These are phyloP conservation scores for Entrophospora sp. DNA, from an alignment of 192 early-diverging fungal genomes.

Conservation along the genomic window DNA sequence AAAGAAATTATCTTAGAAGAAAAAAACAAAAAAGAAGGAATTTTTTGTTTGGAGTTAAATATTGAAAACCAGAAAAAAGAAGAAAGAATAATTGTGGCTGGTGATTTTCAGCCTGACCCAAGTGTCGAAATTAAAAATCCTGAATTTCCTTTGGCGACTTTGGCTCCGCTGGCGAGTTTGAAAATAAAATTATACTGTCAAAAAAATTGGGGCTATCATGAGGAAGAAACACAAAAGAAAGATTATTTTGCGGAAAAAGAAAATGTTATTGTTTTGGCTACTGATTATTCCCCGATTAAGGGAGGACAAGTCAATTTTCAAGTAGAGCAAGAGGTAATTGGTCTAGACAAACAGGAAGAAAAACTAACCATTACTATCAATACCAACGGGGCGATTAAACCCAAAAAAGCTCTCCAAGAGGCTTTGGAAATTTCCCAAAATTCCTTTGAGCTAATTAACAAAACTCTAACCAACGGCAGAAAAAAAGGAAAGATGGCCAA, in stretches of 20 bases:
- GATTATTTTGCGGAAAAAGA: not conserved
- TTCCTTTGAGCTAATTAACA: not conserved
- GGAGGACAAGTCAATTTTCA: not conserved
- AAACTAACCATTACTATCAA: not conserved
- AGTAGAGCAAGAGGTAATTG: not conserved
- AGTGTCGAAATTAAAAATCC: conserved; percentile 8
- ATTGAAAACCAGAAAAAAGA: not conserved
- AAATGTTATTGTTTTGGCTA: conserved; percentile 4
- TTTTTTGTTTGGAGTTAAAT: not conserved
- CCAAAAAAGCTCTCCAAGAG: conserved; percentile 3
- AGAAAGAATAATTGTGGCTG: not conserved
- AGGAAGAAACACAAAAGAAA: not conserved
- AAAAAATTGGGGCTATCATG: conserved; percentile 1
- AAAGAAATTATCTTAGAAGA: conserved; percentile 11
- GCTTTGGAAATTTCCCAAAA: not conserved
- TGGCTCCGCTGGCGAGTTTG: not conserved
- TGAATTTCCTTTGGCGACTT: not conserved
- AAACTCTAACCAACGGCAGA: not conserved
- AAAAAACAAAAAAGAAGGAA: conserved; percentile 9
- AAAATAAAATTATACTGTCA: conserved; percentile 6
- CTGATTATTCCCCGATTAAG: conserved; percentile 8
- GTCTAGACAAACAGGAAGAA: not conserved
- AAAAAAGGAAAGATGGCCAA: not conserved
- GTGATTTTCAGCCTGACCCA: not conserved
- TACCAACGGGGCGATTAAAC: not conserved